phyloP scores from a whole-genome alignment of 495 filamentous ascomycete genomes.

The Aspergillus saccharolyticus region DNA sequence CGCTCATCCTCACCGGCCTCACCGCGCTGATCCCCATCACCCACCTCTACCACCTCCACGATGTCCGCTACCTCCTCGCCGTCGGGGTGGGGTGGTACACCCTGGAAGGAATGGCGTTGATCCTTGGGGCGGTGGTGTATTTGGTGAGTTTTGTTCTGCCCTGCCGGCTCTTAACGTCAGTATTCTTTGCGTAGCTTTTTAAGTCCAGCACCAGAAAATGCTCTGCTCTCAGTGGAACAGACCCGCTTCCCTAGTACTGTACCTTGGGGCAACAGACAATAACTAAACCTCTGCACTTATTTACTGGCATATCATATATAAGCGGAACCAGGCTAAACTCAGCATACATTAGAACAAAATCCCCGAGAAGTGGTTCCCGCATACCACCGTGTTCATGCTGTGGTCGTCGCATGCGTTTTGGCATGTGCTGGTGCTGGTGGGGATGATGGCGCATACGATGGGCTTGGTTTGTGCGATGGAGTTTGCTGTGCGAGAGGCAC shows the following conservation, averaged over 20 bases:
- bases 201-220: too few relatives aligned
- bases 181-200: too few relatives aligned
- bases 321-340: too few relatives aligned
- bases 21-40: conserved; percentile 45
- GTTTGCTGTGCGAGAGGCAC: conserved; percentile 1
- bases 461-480: conserved; percentile 18
- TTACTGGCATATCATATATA: too few relatives aligned
- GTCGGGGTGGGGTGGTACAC: conserved; percentile 45
- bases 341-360: neutral
- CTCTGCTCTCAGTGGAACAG: too few relatives aligned
- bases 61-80: conserved; percentile 32
- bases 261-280: too few relatives aligned
- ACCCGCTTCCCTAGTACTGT: too few relatives aligned
- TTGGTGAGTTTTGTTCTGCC: conserved; percentile 4
- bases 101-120: conserved; percentile 29
- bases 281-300: too few relatives aligned
- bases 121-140: conserved; percentile 27
- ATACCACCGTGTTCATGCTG: conserved; percentile 18
- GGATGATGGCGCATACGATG: conserved; percentile 15
- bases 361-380: conserved; percentile 17
- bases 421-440: conserved; percentile 21
- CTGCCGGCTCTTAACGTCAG: too few relatives aligned
- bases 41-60: conserved; percentile 41
- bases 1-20: conserved; percentile 43
- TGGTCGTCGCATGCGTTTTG: conserved; percentile 21